Conservation (phyloP, 2,329 filamentous ascomycete genomes). For the Clonostachys solani region DNA sequence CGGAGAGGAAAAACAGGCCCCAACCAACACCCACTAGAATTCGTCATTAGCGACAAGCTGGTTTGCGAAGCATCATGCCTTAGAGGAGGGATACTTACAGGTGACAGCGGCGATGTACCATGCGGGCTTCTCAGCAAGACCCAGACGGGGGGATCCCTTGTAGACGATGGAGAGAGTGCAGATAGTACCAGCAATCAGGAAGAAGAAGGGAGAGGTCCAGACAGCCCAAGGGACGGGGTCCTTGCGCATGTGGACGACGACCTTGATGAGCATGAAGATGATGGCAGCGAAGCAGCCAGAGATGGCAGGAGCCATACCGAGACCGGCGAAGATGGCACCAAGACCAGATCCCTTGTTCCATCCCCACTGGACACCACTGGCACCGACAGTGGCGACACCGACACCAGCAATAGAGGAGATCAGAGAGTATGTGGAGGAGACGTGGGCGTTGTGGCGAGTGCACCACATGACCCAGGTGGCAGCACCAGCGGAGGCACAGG, state of each 20-base stretch:
- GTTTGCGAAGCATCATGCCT: too few relatives aligned
- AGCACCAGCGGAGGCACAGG: constrained; percentile 59
- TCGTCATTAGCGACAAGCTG: too few relatives aligned
- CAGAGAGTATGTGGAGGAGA: constrained; percentile 69
- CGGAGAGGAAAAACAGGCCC: constrained; percentile 54
- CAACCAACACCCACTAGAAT: constrained; percentile 50
- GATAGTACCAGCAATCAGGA: constrained; percentile 70
- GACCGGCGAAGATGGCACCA: constrained; percentile 67
- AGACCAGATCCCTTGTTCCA: constrained; percentile 67
- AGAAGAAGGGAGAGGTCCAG: constrained; percentile 70
- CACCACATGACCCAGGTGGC: constrained; percentile 79
- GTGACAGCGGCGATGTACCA: constrained; percentile 66
- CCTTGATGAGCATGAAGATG: constrained; percentile 72
- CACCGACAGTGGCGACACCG: constrained; percentile 63
- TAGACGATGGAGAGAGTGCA: constrained; percentile 77
- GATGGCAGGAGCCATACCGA: constrained; percentile 67
- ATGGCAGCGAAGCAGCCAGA: constrained; percentile 59
- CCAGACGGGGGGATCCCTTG: constrained; percentile 70
- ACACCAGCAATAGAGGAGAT: constrained; percentile 67
- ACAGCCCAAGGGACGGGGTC: constrained; percentile 71
- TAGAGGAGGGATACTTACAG: too few relatives aligned
- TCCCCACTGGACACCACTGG: constrained; percentile 60
- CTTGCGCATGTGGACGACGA: constrained; percentile 65
- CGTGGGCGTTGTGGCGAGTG: constrained; percentile 67
- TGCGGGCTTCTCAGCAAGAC: constrained; percentile 59